These are phyloP conservation scores for Salinomyces thailandicus DNA, from an alignment of 2,329 filamentous ascomycete genomes.

Conservation along the genomic window DNA sequence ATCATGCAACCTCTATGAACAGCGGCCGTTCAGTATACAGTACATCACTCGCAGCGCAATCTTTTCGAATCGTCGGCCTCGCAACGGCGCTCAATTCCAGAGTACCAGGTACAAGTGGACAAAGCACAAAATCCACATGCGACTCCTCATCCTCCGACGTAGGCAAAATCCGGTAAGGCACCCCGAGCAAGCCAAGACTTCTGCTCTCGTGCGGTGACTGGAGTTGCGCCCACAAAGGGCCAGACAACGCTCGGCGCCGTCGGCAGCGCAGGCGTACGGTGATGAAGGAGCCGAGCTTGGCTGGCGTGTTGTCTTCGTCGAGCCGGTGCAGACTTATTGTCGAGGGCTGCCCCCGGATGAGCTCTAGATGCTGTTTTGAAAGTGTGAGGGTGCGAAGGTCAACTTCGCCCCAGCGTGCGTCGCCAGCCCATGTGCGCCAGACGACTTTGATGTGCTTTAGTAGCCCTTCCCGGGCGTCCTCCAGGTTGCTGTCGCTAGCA, in stretches of 20 bases:
- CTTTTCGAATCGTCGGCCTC: background rate
- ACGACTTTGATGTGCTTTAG: slow-evolving; percentile 1
- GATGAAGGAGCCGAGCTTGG: background rate
- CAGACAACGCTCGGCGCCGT: too few relatives aligned
- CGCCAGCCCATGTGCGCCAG: slow-evolving; percentile 5
- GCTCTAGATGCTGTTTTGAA: background rate
- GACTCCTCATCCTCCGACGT: background rate
- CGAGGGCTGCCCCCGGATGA: slow-evolving; percentile 1
- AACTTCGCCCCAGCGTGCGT: slow-evolving; percentile 2
- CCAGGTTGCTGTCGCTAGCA: background rate
- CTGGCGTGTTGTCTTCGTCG: background rate
- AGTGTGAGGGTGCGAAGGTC: slow-evolving; percentile 3
- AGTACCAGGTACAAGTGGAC: slow-evolving; percentile 1
- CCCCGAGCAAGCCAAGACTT: background rate
- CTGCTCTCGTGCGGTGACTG: background rate
- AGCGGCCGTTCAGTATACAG: background rate
- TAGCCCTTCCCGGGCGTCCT: background rate
- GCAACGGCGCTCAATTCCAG: slow-evolving; percentile 2
- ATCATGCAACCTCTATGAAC: background rate
- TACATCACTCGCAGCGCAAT: background rate
- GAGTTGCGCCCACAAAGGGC: slow-evolving; percentile 1
- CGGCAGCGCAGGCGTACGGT: background rate
- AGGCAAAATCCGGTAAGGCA: slow-evolving; percentile 1
- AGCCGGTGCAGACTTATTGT: background rate
- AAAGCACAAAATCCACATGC: slow-evolving; percentile 3